These are phyloP conservation scores for Secale cereale DNA, from an alignment of 176 grass and related monocot genomes.

Conservation along the genomic window DNA sequence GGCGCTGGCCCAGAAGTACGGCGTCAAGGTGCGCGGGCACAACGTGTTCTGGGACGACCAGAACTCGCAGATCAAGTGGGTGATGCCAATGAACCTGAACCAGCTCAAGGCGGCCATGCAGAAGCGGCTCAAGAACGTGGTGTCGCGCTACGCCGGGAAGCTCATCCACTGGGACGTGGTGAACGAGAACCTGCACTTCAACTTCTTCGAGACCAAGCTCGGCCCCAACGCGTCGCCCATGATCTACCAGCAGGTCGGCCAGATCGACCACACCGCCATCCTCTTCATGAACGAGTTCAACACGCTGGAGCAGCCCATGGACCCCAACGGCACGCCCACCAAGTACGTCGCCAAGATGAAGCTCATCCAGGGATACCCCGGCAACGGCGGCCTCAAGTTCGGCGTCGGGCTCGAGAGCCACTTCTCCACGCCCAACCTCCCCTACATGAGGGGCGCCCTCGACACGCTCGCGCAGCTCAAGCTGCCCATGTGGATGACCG, in stretches of 20 bases:
- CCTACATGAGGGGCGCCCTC: conserved; percentile 44
- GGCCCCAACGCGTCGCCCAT: conserved; percentile 31
- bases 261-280: conserved; percentile 19
- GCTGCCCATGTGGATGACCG: conserved; percentile 69
- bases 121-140: conserved; percentile 26
- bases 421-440: conserved; percentile 49
- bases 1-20: conserved; percentile 21
- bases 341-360: conserved; percentile 50
- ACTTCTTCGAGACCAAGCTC: conserved; percentile 51
- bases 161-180: conserved; percentile 67
- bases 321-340: conserved; percentile 1
- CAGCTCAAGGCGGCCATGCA: conserved; percentile 16
- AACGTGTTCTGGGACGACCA: conserved; percentile 67
- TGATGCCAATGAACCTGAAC: neutral
- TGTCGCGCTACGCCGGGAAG: conserved; percentile 15
- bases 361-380: conserved; percentile 19
- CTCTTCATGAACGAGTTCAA: conserved; percentile 78
- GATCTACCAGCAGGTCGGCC: conserved; percentile 33
- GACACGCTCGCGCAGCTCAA: conserved; percentile 46
- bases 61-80: conserved; percentile 12
- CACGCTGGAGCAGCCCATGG: conserved; percentile 43
- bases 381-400: conserved; percentile 10
- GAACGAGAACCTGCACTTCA: conserved; percentile 66
- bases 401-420: conserved; percentile 59
- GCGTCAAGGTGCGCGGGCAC: conserved; percentile 41